phyloP scores from a whole-genome alignment of 1,284 basidiomycete genomes.

The Fomes fomentarius region DNA sequence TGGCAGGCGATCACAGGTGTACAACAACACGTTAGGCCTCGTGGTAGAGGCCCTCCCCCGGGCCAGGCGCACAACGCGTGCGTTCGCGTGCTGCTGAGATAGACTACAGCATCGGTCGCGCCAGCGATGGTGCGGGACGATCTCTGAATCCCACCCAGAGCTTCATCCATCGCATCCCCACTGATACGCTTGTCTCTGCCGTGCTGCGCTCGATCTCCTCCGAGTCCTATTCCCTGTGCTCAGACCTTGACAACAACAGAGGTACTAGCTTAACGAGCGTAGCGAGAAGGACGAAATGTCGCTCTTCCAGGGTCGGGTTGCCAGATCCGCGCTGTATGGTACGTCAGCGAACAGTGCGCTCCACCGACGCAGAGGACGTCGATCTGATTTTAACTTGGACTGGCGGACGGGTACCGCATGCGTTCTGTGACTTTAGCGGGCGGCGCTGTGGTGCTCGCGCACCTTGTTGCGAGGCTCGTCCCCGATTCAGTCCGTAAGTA shows the following conservation, averaged over 20 bases:
- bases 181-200: background rate
- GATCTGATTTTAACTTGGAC: background rate
- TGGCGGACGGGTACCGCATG: background rate
- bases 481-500: slow-evolving; percentile 28
- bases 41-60: background rate
- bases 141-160: background rate
- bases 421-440: slow-evolving; percentile 1
- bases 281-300: no score
- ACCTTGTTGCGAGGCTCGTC: slow-evolving; percentile 23
- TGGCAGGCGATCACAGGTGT: background rate
- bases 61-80: slow-evolving; percentile 19
- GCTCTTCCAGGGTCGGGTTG: slow-evolving; percentile 18
- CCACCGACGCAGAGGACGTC: background rate
- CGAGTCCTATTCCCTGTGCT: background rate
- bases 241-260: no score
- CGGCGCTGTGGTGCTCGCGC: slow-evolving; percentile 24
- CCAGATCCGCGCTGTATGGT: slow-evolving; percentile 21
- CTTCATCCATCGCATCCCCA: background rate
- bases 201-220: background rate
- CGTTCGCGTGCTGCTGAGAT: background rate
- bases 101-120: slow-evolving; percentile 6
- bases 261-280: no score
- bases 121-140: slow-evolving; percentile 9
- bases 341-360: background rate
- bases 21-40: background rate